Evolutionary conservation across 345 rosid genomes (phyloP), one percentile per base, ranked within the genome.

Genomic region (Populus pruinosa): DNA sequence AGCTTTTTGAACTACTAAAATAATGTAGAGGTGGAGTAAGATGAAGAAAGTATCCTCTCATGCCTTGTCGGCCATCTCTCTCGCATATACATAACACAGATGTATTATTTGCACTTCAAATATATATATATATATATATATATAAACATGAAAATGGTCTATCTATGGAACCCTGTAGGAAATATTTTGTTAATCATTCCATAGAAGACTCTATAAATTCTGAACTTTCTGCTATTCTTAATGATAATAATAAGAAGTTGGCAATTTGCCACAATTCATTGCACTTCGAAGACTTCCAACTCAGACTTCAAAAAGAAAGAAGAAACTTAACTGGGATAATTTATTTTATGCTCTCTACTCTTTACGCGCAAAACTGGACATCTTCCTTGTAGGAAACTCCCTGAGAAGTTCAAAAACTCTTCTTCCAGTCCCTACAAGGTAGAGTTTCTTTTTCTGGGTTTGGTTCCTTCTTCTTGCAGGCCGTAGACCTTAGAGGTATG

Each of bases 1-100:
- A 20, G 38, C 70, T 53, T 76, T 76, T 61, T 18, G 21, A 78
- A 61, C 53, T 74, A 78, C 86, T 80, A 76, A 76, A 82, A 76
- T 66, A 86, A 67, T 76, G 74, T 56, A 44, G 78, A 67, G 82
- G 64, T 74, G 76, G 81, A 69, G 74, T 75, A 79, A 55, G 81
- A 68, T 79, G 83, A 23, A 75, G 72, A 69, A 79, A 82, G 84
- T 81, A 70, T 82, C 67, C 18, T 38, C 70, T 38, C 70, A 74
- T 68, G 87, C 89, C 70, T 79, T 85, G 91, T 89, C 90, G 87
- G 90, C 92, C 91, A 88, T 83, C 70, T 74, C 81, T 67, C 23
- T 56, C 64, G 6, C n/a, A 50, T 6, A 39, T 69, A 25, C 17
- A 75, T 35, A 29, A 8, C 35, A 11, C 63, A 13, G 23, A 23